Percentiles rank a stretch among this genome's conserved stretches.
Evolutionary conservation across 2,329 filamentous ascomycete genomes (phyloP).

Genomic region (Talaromyces sp.): DNA sequence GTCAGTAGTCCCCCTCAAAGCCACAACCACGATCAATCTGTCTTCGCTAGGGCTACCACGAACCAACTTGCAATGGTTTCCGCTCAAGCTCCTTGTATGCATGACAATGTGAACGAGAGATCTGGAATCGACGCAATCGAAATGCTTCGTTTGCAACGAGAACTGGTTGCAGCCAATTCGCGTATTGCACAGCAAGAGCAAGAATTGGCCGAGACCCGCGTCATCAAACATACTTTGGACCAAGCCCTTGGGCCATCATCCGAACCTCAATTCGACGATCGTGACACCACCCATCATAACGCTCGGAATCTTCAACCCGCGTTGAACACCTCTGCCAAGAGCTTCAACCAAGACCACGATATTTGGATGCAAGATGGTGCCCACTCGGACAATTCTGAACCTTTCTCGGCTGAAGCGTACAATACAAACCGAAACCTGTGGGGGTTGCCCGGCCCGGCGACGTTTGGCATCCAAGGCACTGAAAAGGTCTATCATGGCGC

Average conservation of each 20-base stretch:
- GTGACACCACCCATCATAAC: conserved; percentile 50
- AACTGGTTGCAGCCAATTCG: conserved; percentile 55
- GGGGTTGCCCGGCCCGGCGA: conserved; percentile 26
- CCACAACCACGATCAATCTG: conserved; percentile 20
- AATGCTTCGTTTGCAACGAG: conserved; percentile 54
- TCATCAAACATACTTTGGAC: conserved; percentile 59
- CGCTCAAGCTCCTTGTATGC: not conserved
- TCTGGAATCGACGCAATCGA: conserved; percentile 43
- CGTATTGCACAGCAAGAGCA: conserved; percentile 59
- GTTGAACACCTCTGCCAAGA: conserved; percentile 50
- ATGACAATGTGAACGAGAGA: conserved; percentile 13
- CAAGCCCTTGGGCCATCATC: conserved; percentile 54
- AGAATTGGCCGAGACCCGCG: conserved; percentile 57
- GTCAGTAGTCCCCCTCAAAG: conserved; percentile 20
- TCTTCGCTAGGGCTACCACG: conserved; percentile 19
- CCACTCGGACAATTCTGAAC: conserved; percentile 45
- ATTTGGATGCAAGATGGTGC: conserved; percentile 46
- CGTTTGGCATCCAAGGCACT: conserved; percentile 25
- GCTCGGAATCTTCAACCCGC: conserved; percentile 49
- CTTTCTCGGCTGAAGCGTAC: conserved; percentile 40
- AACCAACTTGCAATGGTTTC: conserved; percentile 18
- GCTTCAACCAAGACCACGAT: conserved; percentile 41
- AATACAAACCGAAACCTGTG: conserved; percentile 37
- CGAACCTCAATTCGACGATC: conserved; percentile 48
- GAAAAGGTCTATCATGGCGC: conserved; percentile 30